Evolutionary conservation across 1,139 yeast genomes (phyloP).

Genomic region (Yamadazyma triangularis): DNA sequence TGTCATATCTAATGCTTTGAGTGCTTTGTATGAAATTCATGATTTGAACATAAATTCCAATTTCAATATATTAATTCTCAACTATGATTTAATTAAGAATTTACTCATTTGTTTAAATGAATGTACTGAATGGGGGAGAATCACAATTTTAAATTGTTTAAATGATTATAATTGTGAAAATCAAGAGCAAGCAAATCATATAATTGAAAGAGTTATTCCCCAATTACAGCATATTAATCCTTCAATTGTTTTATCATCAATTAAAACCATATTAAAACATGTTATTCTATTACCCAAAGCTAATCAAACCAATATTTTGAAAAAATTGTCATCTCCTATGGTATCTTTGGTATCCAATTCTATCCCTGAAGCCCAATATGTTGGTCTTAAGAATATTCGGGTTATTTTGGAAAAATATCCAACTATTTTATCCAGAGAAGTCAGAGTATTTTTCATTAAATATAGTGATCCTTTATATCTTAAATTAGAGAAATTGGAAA

Average conservation of each 20-base stretch:
- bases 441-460: conserved; percentile 88
- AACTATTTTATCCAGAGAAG: conserved; percentile 66
- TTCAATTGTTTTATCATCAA: conserved; percentile 84
- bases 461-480: conserved; percentile 93
- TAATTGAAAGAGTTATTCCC: conserved; percentile 87
- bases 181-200: conserved; percentile 70
- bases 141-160: conserved; percentile 79
- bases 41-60: conserved; percentile 55
- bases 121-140: conserved; percentile 99
- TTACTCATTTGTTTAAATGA: conserved; percentile 84
- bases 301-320: conserved; percentile 42
- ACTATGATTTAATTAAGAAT: conserved; percentile 50
- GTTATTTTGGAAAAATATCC: conserved; percentile 90
- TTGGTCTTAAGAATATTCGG: conserved; percentile 87
- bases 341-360: conserved; percentile 83
- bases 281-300: conserved; percentile 43
- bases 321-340: conserved; percentile 85
- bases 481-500: conserved; percentile 88
- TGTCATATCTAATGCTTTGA: conserved; percentile 93
- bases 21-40: conserved; percentile 78
- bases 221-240: conserved; percentile 98
- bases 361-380: conserved; percentile 93
- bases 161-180: conserved; percentile 60
- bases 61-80: conserved; percentile 32
- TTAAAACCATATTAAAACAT: conserved; percentile 77